These are phyloP conservation scores for Russula ochroleuca DNA, from an alignment of 768 basidiomycete genomes.

Conservation along the genomic window DNA sequence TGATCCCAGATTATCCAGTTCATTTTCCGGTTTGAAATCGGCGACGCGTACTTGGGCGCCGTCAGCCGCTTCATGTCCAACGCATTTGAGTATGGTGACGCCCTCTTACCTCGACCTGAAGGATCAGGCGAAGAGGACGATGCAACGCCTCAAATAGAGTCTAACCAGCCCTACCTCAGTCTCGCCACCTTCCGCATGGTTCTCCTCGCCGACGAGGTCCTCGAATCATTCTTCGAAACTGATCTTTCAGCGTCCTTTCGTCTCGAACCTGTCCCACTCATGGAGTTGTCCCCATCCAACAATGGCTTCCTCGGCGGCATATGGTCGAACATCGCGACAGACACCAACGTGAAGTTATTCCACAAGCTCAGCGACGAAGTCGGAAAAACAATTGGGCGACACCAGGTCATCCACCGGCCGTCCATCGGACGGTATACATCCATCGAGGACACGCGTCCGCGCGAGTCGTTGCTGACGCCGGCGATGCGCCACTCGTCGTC, in stretches of 20 bases:
- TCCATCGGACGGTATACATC: constrained; percentile 83
- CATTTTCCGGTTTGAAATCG: constrained; percentile 95
- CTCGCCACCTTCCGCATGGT: constrained; percentile 99
- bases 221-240: constrained; percentile 94
- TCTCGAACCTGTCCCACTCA: constrained; percentile 63
- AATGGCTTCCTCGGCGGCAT: constrained; percentile 74
- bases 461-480: constrained; percentile 79
- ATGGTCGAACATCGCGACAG: constrained; percentile 85
- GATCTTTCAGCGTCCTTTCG: constrained; percentile 88
- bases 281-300: constrained; percentile 56
- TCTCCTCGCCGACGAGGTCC: constrained; percentile 90
- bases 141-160: constrained; percentile 48
- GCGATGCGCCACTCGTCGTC: constrained; percentile 57
- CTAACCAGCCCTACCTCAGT: constrained; percentile 90
- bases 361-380: constrained; percentile 92
- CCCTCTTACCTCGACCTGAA: constrained; percentile 62
- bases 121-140: constrained; percentile 37
- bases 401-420: constrained; percentile 77
- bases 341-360: constrained; percentile 91
- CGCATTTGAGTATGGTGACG: constrained; percentile 96
- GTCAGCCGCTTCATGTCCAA: constrained; percentile 98
- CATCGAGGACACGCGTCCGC: constrained; percentile 81
- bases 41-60: constrained; percentile 93
- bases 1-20: constrained; percentile 51
- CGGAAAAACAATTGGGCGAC: constrained; percentile 90